Conservation (phyloP, 768 basidiomycete species). For the Leucosporidium creatinivorum region DNA sequence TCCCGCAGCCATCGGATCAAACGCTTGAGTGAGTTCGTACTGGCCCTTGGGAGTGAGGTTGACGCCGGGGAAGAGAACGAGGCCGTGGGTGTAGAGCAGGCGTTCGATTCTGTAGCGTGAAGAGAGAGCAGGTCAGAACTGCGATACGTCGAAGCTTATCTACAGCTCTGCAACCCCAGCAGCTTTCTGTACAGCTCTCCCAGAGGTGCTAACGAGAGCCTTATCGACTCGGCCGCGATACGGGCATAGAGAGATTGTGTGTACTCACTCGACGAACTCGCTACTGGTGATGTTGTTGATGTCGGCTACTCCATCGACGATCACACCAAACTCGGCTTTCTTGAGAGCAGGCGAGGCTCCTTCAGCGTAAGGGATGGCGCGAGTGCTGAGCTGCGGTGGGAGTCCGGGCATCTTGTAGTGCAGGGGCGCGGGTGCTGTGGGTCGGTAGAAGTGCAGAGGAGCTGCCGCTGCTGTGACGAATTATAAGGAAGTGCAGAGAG, state of each 20-base stretch:
- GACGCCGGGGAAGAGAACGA: constrained; percentile 33
- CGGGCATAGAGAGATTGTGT: too few relatives aligned
- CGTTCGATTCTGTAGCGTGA: constrained; percentile 13
- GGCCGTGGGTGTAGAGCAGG: constrained; percentile 33
- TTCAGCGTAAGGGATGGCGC: too few relatives aligned
- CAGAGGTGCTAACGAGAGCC: background rate
- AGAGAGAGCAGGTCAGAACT: background rate
- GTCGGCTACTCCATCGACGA: constrained; percentile 23
- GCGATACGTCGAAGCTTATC: background rate
- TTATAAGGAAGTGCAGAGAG: too few relatives aligned
- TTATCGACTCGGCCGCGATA: background rate
- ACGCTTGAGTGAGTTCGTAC: constrained; percentile 23
- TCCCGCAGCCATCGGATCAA: constrained; percentile 13
- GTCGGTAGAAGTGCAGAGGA: too few relatives aligned
- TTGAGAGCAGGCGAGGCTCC: background rate
- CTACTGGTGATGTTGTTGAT: constrained; percentile 16
- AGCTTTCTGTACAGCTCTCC: background rate
- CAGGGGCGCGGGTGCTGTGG: too few relatives aligned
- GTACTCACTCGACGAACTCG: constrained; percentile 14
- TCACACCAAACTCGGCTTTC: constrained; percentile 18
- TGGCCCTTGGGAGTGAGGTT: constrained; percentile 24
- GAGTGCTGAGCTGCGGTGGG: too few relatives aligned
- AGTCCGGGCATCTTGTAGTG: background rate
- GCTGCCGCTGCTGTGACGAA: too few relatives aligned
- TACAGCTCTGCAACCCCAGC: too few relatives aligned